phyloP scores from a whole-genome alignment of 2,329 filamentous ascomycete genomes.

The Sclerotinia trifoliorum region DNA sequence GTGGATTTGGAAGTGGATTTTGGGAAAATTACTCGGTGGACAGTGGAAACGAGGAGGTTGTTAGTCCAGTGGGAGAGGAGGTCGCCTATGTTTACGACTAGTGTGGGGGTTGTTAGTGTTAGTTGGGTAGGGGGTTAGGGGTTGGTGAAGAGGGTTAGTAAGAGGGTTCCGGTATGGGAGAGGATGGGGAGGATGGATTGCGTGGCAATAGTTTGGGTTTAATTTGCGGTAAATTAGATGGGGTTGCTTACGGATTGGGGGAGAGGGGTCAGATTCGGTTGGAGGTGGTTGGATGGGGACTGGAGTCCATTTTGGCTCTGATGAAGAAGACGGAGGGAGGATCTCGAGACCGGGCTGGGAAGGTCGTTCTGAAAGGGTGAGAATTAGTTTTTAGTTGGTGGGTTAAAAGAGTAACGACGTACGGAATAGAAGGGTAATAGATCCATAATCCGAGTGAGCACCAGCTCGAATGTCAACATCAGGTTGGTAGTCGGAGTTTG shows the following conservation, averaged over 20 bases:
- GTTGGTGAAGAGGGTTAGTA: too few relatives aligned
- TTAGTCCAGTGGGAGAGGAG: slow-evolving; percentile 84
- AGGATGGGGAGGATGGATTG: too few relatives aligned
- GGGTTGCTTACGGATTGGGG: slow-evolving; percentile 11
- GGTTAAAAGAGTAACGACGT: background rate
- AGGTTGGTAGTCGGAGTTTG: slow-evolving; percentile 46
- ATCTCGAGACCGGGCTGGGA: slow-evolving; percentile 88
- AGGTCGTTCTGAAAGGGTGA: slow-evolving; percentile 52
- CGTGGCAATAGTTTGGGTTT: background rate
- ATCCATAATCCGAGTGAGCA: slow-evolving; percentile 81
- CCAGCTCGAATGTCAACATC: slow-evolving; percentile 75
- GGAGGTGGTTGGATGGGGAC: slow-evolving; percentile 65
- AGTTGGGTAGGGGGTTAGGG: background rate
- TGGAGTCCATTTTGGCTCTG: slow-evolving; percentile 52
- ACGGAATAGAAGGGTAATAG: slow-evolving; percentile 73
- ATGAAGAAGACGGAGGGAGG: slow-evolving; percentile 52
- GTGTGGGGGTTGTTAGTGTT: slow-evolving; percentile 50
- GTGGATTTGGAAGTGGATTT: slow-evolving; percentile 22
- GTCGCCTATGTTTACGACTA: slow-evolving; percentile 70
- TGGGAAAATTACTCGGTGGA: slow-evolving; percentile 82
- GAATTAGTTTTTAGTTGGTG: background rate
- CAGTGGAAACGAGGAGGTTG: slow-evolving; percentile 79
- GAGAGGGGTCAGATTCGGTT: slow-evolving; percentile 50
- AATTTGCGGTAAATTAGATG: background rate
- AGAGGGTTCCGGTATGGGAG: too few relatives aligned